phyloP scores from a whole-genome alignment of 306 rosid genomes.

The Neltuma alba region DNA sequence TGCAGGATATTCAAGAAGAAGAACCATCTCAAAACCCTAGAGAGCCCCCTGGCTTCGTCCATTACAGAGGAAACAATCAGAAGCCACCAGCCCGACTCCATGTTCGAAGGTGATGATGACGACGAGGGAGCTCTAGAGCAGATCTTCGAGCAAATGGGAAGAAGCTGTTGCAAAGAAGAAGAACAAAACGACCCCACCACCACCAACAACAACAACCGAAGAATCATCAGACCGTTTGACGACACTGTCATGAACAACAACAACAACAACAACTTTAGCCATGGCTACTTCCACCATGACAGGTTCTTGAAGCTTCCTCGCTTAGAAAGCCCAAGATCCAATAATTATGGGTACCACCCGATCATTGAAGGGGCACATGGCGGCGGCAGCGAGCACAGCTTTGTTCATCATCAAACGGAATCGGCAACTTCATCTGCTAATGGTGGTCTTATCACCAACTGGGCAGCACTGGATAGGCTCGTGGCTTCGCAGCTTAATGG shows the following conservation, averaged over 20 bases:
- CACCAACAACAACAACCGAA: conserved; percentile 19
- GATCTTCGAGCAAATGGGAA: conserved; percentile 69
- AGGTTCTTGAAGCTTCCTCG: conserved; percentile 75
- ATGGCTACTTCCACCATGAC: conserved; percentile 32
- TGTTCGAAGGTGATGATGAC: conserved; percentile 61
- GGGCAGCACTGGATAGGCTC: conserved; percentile 82
- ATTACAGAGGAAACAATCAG: conserved; percentile 46
- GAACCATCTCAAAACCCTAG: conserved; percentile 75
- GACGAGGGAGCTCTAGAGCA: conserved; percentile 66
- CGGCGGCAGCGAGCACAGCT: not conserved
- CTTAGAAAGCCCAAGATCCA: conserved; percentile 75
- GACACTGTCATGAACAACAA: conserved; percentile 21
- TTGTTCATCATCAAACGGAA: conserved; percentile 1
- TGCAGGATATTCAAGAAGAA: conserved; percentile 95
- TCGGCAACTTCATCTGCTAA: not conserved
- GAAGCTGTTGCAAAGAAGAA: conserved; percentile 69
- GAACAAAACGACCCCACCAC: conserved; percentile 23
- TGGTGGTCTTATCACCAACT: conserved; percentile 50
- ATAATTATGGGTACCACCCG: conserved; percentile 45
- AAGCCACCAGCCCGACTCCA: conserved; percentile 1
- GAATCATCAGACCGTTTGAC: conserved; percentile 22
- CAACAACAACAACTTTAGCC: conserved; percentile 32
- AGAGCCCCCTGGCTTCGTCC: conserved; percentile 51
- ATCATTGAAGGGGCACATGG: conserved; percentile 26
- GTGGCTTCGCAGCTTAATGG: conserved; percentile 88